Percentiles rank a stretch among this genome's conserved stretches.
Evolutionary conservation across 306 rosid species (phyloP).

Genomic region (Glycine soja): DNA sequence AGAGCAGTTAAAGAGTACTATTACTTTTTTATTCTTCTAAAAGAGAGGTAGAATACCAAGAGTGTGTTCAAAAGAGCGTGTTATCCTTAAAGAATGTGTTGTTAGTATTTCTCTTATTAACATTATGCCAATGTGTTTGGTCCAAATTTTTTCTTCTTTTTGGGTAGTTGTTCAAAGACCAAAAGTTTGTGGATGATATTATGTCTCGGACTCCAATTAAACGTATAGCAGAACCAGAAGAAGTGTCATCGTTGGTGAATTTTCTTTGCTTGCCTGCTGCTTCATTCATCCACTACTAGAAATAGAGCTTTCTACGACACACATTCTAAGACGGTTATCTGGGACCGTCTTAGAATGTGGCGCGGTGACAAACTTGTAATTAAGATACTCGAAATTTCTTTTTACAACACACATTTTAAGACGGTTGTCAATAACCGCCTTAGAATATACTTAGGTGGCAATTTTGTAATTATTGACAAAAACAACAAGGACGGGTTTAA

Average conservation of each 20-base stretch:
- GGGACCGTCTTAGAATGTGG: too few species aligned
- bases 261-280: constrained; percentile 88
- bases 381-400: too few species aligned
- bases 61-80: too few species aligned
- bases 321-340: too few species aligned
- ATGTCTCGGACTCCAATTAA: constrained; percentile 62
- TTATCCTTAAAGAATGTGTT: background rate
- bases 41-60: background rate
- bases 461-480: too few species aligned
- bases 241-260: constrained; percentile 80
- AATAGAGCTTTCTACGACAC: too few species aligned
- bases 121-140: background rate
- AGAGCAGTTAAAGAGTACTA: background rate
- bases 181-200: constrained; percentile 58
- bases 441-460: too few species aligned
- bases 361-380: too few species aligned
- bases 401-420: too few species aligned
- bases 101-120: background rate
- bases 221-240: constrained; percentile 77
- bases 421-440: too few species aligned
- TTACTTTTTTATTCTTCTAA: background rate
- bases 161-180: constrained; percentile 43
- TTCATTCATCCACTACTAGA: too few species aligned
- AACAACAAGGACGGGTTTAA: too few species aligned
- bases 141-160: background rate